Conservation (phyloP, 1,284 basidiomycete species). For the Boletellus deceptivus region DNA sequence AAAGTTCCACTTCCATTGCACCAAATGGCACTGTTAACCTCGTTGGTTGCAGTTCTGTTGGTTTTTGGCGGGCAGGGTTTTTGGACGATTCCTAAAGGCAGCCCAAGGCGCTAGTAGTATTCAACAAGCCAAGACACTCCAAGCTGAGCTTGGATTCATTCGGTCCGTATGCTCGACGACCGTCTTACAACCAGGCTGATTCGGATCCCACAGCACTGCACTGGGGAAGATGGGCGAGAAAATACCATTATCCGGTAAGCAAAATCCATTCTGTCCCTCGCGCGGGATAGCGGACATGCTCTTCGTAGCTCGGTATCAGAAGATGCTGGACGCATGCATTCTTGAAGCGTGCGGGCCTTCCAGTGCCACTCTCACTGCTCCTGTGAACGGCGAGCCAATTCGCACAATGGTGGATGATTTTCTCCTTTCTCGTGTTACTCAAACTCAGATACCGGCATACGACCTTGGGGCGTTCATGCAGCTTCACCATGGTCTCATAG, state of each 20-base stretch:
- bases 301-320: conserved; percentile 52
- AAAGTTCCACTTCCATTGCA: background rate
- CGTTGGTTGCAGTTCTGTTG: conserved; percentile 55
- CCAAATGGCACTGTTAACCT: background rate
- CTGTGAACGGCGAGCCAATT: conserved; percentile 5
- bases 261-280: background rate
- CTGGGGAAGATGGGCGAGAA: conserved; percentile 61
- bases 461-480: conserved; percentile 17
- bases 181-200: conserved; percentile 1
- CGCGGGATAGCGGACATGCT: conserved; percentile 1
- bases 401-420: conserved; percentile 10
- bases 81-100: conserved; percentile 61
- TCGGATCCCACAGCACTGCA: conserved; percentile 43
- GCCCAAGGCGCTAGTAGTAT: conserved; percentile 51
- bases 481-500: conserved; percentile 4
- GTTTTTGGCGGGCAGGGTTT: conserved; percentile 63
- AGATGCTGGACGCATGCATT: conserved; percentile 54
- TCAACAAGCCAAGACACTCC: conserved; percentile 54
- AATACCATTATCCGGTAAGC: conserved; percentile 57
- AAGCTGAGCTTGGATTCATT: conserved; percentile 62
- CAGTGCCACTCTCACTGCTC: conserved; percentile 10
- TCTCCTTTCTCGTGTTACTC: conserved; percentile 14
- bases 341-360: conserved; percentile 33
- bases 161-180: conserved; percentile 43
- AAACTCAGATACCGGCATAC: conserved; percentile 8